Evolutionary conservation across 495 filamentous ascomycete genomes (phyloP), one percentile per base, ranked within the genome.

Genomic region (Viridothelium virens): DNA sequence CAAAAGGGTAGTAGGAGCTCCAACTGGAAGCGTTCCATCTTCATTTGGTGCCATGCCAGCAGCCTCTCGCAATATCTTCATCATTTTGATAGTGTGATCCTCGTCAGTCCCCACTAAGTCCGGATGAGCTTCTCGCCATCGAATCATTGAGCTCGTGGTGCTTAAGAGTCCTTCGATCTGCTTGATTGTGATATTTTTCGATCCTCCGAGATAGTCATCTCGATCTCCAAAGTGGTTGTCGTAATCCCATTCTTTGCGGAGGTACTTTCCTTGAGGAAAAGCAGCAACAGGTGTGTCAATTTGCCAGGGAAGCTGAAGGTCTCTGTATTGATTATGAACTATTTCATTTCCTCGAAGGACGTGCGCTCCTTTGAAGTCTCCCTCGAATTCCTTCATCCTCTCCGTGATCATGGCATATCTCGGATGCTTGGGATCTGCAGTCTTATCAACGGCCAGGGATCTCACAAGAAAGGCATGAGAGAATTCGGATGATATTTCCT

Each of bases 231-330:
- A 64, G 4, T 70, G 37, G 2, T 74, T 78, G 31, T 73, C 74
- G 1, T 56, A 56, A 66, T 77, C 74, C 77, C 80, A 84, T 2
- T 81, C 78, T 63, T 72, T 75, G 25, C 80, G 68, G 14, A 77
- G 38, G 63, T 82, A 84, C 0, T 66, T 65, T 0, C 36, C 64
- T 69, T 79, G 38, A 0, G 80, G 77, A 64, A 86, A 86, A 0
- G 67, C 77, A 1, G 50, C 14, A 0, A 79, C 74, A 1, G 77
- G 70, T 2, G 66, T 63, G 4, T 66, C 66, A 10, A 80, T 25
- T 3, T 73, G 73, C 84, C 83, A 87, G 5, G 84, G 84, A 6
- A 87, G 72, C 14, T 70, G 71, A 0, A 86, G 75, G 38, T 78
- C 71, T 1, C 59, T 66, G 68, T 86, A 86, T 18, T 74, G 56